A percentile compares a stretch with the other conserved stretches of the same genome.
phyloP scores from a whole-genome alignment of 2,329 filamentous ascomycete genomes.

The Samsoniella hepiali region DNA sequence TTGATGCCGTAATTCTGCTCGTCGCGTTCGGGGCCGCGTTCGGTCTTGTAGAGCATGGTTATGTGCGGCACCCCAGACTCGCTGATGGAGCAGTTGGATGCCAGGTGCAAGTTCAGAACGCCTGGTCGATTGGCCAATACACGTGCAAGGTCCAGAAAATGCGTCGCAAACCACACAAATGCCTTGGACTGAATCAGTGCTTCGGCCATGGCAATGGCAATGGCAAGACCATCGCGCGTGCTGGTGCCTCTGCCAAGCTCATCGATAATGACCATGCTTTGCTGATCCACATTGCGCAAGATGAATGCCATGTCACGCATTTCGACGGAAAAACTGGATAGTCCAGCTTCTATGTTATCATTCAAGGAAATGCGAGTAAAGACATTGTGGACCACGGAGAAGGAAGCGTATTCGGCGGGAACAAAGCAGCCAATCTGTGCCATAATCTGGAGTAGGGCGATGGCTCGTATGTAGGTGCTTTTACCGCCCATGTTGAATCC shows the following conservation, averaged over 20 bases:
- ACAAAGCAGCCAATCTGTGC: constrained; percentile 90
- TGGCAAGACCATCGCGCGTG: constrained; percentile 80
- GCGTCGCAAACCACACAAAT: constrained; percentile 88
- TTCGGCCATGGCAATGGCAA: constrained; percentile 87
- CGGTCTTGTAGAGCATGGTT: constrained; percentile 84
- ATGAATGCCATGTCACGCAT: constrained; percentile 98
- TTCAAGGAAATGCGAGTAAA: constrained; percentile 86
- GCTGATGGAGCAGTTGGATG: constrained; percentile 58
- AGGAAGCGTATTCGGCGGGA: constrained; percentile 77
- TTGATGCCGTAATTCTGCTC: constrained; percentile 76
- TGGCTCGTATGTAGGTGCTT: constrained; percentile 85
- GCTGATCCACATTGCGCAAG: constrained; percentile 71
- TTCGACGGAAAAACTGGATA: constrained; percentile 90
- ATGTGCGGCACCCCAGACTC: constrained; percentile 57
- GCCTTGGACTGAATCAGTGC: constrained; percentile 76
- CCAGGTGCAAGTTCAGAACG: constrained; percentile 78
- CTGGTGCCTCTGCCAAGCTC: constrained; percentile 91
- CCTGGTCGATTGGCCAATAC: constrained; percentile 73
- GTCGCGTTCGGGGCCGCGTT: constrained; percentile 66
- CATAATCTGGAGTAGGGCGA: constrained; percentile 86
- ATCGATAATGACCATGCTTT: constrained; percentile 81
- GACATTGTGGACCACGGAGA: constrained; percentile 76
- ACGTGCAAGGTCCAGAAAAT: constrained; percentile 78
- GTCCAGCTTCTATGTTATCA: constrained; percentile 83
- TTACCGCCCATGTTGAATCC: constrained; percentile 99